Base-by-base conservation (phyloP, 257 asterid genomes). In the Ophiorrhiza pumila region DNA sequence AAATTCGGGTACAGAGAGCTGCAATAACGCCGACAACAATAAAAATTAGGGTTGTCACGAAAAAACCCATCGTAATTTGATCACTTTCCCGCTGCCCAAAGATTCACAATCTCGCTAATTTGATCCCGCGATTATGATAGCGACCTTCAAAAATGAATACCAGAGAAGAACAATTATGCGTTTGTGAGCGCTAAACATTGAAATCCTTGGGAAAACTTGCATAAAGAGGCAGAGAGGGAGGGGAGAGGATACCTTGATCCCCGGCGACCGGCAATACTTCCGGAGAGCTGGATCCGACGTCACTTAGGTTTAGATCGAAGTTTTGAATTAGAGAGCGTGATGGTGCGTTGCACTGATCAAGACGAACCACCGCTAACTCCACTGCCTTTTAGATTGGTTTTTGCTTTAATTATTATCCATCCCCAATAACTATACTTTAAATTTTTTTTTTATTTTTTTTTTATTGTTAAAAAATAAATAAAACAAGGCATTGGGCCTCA, bases 1-100 rank as follows among this genome's bases (percentile, higher is more conserved):
- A 93, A 81, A 93, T 91, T 90, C 92, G 83, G 84, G 88, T 50
- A 76, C 88, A 76, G 35, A 93, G 81, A 53, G 92, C 82, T 14
- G 92, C 98, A 82, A 91, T 91, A 67, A 91, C 79, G 61, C 97
- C 98, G 56, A 93, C 77, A 66, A 78, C 94, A 23, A 87, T 13
- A 82, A 89, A 93, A 71, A 89, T 89, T 41, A 91, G 82, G 60
- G 90, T 89, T 74, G 96, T 89, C 80, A 93, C 91, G 81, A 91
- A 72, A 79, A 93, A 93, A 72, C 98, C 97, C 98, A 93, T 82
- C 76, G 82, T 75, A 52, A 77, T 65, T 47, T 20, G 29, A 56
- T 7, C 37, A 58, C 60, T 32, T 55, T 41, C 68, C 25, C 65
- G 52, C 67, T 62, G 47, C 63, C 45, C 22, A 55, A 43, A 57